Conservation (phyloP, 306 rosid species). For the Malus domestica region ASM211411v1 NC_041795.1:24107001-24107500, state of each 20-base stretch:
- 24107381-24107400: too few species aligned
- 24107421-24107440: background rate
- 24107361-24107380: too few species aligned
- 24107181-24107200: background rate
- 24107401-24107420: background rate
- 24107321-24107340: background rate
- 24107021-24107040: slow-evolving; percentile 76
- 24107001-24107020: slow-evolving; percentile 52
- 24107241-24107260: background rate
- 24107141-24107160: slow-evolving; percentile 83
- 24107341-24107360: background rate
- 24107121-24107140: slow-evolving; percentile 29
- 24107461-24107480: background rate
- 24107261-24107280: slow-evolving; percentile 88
- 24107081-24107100: slow-evolving; percentile 75
- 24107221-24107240: slow-evolving; percentile 16
- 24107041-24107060: slow-evolving; percentile 78
- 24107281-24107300: slow-evolving; percentile 37
- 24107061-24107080: slow-evolving; percentile 54
- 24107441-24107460: background rate
- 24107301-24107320: background rate
- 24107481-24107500: background rate
- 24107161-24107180: slow-evolving; percentile 28
- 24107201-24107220: slow-evolving; percentile 13
- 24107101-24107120: slow-evolving; percentile 37